Conservation (phyloP, 139 green algal genomes). For the Auxenochlorella pyrenoidosa region DNA sequence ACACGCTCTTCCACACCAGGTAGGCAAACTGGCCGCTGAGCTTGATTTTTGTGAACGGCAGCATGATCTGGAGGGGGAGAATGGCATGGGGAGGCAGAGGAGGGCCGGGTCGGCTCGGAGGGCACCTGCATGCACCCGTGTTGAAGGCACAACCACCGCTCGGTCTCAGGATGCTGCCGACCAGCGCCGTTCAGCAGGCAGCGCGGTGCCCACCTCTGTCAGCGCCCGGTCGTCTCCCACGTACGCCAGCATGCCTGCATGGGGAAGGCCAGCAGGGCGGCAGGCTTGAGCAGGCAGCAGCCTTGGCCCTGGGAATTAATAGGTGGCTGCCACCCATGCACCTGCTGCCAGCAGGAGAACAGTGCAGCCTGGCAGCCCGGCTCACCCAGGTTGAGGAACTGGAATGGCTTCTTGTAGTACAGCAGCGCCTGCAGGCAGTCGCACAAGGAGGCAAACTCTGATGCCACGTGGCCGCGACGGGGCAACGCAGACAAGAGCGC, state of each 20-base stretch:
- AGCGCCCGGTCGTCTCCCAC: constrained; percentile 62
- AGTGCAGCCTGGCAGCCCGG: no score
- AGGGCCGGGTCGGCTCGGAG: no score
- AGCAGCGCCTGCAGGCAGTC: constrained; percentile 15
- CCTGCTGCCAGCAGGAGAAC: no score
- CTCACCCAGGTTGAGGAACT: constrained; percentile 64
- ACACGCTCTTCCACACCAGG: constrained; percentile 62
- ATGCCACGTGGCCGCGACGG: no score
- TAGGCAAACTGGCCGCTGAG: constrained; percentile 62
- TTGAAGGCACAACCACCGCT: no score
- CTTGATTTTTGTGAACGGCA: constrained; percentile 37
- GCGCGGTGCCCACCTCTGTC: constrained; percentile 43
- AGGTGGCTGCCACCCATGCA: no score
- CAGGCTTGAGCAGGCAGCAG: neutral
- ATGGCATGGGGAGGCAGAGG: constrained; percentile 10
- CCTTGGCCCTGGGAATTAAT: no score
- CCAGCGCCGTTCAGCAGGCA: neutral
- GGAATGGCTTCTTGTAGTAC: constrained; percentile 63
- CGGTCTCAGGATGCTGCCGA: neutral
- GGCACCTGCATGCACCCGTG: no score
- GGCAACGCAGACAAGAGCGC: neutral
- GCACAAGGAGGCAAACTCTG: no score
- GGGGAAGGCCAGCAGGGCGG: neutral
- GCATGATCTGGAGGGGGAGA: constrained; percentile 2
- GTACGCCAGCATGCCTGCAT: constrained; percentile 67